A percentile compares a stretch with the other conserved stretches of the same genome.
These are phyloP conservation scores for Stemphylium vesicarium DNA, from an alignment of 2,329 filamentous ascomycete genomes.

Conservation along the genomic window DNA sequence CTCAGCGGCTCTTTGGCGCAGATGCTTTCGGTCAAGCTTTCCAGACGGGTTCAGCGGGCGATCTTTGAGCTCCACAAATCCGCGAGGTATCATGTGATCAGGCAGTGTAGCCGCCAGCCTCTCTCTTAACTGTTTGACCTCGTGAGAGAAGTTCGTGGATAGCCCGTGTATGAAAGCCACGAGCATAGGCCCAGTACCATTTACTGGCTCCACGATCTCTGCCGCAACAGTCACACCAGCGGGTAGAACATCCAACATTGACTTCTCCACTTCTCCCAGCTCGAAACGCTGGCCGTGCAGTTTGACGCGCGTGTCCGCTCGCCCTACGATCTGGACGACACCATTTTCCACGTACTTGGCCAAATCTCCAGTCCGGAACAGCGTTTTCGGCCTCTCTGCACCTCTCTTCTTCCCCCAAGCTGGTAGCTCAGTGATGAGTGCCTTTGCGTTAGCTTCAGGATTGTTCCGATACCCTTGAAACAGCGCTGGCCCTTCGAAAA, in stretches of 20 bases:
- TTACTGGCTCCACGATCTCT: slow-evolving; percentile 2
- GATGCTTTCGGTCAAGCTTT: slow-evolving; percentile 3
- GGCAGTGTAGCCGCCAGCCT: background rate
- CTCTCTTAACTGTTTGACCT: slow-evolving; percentile 3
- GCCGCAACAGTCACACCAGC: background rate
- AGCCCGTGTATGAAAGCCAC: slow-evolving; percentile 1
- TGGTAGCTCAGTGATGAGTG: background rate
- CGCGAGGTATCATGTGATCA: slow-evolving; percentile 7
- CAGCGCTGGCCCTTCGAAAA: slow-evolving; percentile 6
- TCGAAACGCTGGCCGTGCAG: slow-evolving; percentile 4
- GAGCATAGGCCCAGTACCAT: slow-evolving; percentile 1
- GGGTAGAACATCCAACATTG: background rate
- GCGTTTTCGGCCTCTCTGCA: background rate
- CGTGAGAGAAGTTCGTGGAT: background rate
- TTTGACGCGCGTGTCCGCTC: slow-evolving; percentile 6
- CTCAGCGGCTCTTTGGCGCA: background rate
- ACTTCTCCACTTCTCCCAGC: slow-evolving; percentile 5
- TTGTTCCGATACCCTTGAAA: slow-evolving; percentile 4
- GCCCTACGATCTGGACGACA: slow-evolving; percentile 6
- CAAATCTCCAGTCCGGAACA: slow-evolving; percentile 4
- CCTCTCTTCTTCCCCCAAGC: slow-evolving; percentile 1
- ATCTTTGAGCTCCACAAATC: slow-evolving; percentile 5
- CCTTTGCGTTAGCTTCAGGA: slow-evolving; percentile 1
- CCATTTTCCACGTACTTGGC: slow-evolving; percentile 9
- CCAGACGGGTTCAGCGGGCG: slow-evolving; percentile 6